These are phyloP conservation scores for Ustilago bromivora DNA, from an alignment of 1,284 basidiomycete species.

Conservation along the genomic window DNA sequence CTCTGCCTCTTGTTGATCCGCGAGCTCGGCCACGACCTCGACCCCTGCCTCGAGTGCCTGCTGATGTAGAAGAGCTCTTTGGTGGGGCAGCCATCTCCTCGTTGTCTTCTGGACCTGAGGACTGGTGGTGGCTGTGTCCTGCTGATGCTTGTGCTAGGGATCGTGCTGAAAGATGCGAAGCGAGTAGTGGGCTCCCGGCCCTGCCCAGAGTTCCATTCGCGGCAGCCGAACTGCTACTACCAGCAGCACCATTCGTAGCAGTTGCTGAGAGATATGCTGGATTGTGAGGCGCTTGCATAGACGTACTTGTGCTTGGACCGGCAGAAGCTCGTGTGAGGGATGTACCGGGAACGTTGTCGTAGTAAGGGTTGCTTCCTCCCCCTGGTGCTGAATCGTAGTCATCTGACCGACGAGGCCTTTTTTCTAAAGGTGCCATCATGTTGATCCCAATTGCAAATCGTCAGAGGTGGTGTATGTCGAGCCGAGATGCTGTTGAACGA, in stretches of 20 bases:
- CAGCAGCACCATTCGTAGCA: constrained; percentile 12
- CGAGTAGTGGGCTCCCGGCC: constrained; percentile 14
- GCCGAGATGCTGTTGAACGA: not conserved
- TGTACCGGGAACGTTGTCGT: constrained; percentile 36
- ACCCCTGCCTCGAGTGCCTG: constrained; percentile 13
- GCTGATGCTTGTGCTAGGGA: constrained; percentile 15
- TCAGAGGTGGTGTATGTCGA: not conserved
- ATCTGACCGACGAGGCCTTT: constrained; percentile 33
- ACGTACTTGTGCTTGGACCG: constrained; percentile 1
- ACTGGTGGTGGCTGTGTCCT: not conserved
- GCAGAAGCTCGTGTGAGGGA: constrained; percentile 21
- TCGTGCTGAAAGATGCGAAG: constrained; percentile 2
- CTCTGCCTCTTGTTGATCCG: constrained; percentile 13
- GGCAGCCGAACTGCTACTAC: constrained; percentile 2
- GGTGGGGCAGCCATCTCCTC: constrained; percentile 31
- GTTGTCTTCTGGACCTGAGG: constrained; percentile 22
- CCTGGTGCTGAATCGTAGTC: constrained; percentile 9
- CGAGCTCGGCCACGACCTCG: constrained; percentile 10
- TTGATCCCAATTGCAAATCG: not conserved
- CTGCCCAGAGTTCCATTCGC: constrained; percentile 9
- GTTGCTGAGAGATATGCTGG: constrained; percentile 13
- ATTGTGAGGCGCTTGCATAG: constrained; percentile 5
- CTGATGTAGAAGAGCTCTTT: constrained; percentile 15
- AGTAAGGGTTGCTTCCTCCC: not conserved
- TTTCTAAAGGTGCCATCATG: constrained; percentile 21